These are phyloP conservation scores for Tetragonia tetragonoides DNA, from an alignment of 148 eudicot species.

Conservation along the genomic window DNA sequence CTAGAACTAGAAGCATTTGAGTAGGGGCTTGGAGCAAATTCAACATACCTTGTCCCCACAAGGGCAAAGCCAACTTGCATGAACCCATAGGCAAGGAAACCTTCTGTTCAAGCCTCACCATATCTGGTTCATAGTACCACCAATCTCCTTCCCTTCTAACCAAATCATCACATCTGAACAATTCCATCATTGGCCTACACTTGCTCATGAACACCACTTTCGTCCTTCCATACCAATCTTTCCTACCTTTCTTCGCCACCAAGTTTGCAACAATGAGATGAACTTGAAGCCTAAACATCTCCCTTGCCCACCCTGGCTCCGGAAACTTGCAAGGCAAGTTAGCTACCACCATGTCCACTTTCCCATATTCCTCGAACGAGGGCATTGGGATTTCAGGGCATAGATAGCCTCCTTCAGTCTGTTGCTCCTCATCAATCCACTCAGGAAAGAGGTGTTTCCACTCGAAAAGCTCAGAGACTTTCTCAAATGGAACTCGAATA, in stretches of 20 bases:
- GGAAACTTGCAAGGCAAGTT: slow-evolving; percentile 70
- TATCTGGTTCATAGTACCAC: slow-evolving; percentile 68
- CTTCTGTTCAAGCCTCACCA: slow-evolving; percentile 55
- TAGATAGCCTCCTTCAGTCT: slow-evolving; percentile 49
- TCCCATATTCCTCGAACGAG: slow-evolving; percentile 31
- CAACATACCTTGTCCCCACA: slow-evolving; percentile 78
- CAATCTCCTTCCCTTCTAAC: slow-evolving; percentile 70
- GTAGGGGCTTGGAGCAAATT: too few species aligned
- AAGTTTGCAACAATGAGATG: slow-evolving; percentile 63
- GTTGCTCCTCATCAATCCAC: slow-evolving; percentile 95
- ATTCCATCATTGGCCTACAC: slow-evolving; percentile 90
- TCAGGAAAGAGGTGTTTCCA: slow-evolving; percentile 91
- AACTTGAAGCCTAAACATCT: slow-evolving; percentile 66
- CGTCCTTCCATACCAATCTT: slow-evolving; percentile 47
- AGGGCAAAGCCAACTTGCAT: slow-evolving; percentile 71
- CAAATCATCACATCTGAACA: slow-evolving; percentile 80
- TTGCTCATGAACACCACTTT: slow-evolving; percentile 70
- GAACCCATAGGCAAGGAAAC: slow-evolving; percentile 78
- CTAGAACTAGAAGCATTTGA: background rate
- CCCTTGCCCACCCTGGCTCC: slow-evolving; percentile 68
- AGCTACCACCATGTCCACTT: slow-evolving; percentile 63
- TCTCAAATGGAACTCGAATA: slow-evolving; percentile 41
- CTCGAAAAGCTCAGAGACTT: slow-evolving; percentile 54
- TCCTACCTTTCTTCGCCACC: slow-evolving; percentile 55
- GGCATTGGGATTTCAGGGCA: slow-evolving; percentile 96